phyloP scores from a whole-genome alignment of 2,329 filamentous ascomycete genomes.

The Rhytidhysteron rufulum region DNA sequence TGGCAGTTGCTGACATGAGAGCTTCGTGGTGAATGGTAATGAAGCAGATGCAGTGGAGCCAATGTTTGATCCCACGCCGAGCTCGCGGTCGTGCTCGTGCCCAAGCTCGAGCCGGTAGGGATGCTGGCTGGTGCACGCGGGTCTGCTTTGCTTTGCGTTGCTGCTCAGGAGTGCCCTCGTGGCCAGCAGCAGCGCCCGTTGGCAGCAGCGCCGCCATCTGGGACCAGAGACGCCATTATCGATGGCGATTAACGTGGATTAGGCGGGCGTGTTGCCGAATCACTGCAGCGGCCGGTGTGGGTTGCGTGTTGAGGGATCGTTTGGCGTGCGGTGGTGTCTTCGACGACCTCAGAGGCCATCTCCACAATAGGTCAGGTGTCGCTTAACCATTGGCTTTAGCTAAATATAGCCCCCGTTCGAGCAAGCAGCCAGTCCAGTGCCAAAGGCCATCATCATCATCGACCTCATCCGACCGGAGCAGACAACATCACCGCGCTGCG shows the following conservation, averaged over 20 bases:
- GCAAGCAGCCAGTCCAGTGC: too few species aligned
- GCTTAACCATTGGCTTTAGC: neutral
- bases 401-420: conserved; percentile 5
- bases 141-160: too few species aligned
- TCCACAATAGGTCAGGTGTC: neutral
- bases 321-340: neutral
- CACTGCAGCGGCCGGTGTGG: neutral
- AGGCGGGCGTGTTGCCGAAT: too few species aligned
- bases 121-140: too few species aligned
- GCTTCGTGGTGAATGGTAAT: neutral
- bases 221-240: neutral
- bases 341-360: neutral
- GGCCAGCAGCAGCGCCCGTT: too few species aligned
- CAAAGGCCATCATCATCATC: too few species aligned
- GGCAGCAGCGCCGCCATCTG: too few species aligned
- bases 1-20: conserved; percentile 17
- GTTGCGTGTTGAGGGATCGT: neutral
- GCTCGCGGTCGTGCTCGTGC: neutral
- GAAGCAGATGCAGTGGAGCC: too few species aligned
- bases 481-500: too few species aligned
- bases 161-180: too few species aligned
- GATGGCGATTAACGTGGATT: neutral
- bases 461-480: too few species aligned
- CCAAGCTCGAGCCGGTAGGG: too few species aligned
- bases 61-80: neutral